Evolutionary conservation across 2,329 filamentous ascomycete genomes (phyloP), one percentile per base, ranked within the genome.

Genomic region (Myriangium duriaei): DNA sequence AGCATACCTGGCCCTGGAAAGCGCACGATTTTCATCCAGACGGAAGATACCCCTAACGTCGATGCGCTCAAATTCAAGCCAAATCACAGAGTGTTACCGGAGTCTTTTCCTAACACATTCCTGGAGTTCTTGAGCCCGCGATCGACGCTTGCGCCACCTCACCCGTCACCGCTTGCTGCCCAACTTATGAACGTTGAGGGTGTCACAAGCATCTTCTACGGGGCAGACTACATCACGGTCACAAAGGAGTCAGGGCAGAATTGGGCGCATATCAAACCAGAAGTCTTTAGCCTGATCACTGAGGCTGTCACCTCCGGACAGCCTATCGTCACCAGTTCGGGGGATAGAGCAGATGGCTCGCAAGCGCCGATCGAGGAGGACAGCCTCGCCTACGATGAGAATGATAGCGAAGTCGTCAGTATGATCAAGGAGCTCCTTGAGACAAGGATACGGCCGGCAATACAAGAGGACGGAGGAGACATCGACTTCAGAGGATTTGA

Each of bases 351-450:
- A 55, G 72, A 46, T 33, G 62, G 67, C 34, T 62, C 72, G 54
- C 49, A 70, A 63, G 44, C 62, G 51, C 45, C 62, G 30, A 45
- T 43, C 6, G 43, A 51, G 42, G 72, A 74, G 44, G 85, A 93
- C 51, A 81, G 75, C 43, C 65, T 94, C 36, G 74, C 74, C 14
- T 94, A 88, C 58, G 78, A 88, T 50, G 86, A 94, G 55, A 79
- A 92, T 45, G 91, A 98, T 57, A 80, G 79, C 48, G 91, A 98
- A 62, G 84, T 95, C 9, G 81, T 98, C 6, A 81, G 85, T 42
- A 96, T 96, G 91, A 96, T 98, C 63, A 94, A 96, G 65, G 91
- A 98, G 63, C 67, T 98, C 19, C 69, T 98, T 24, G 91, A 98
- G 62, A 98, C 91, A 16, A 72, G 91, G 45, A 94, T 98, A 53